A percentile compares a stretch with the other conserved stretches of the same genome.
phyloP scores from a whole-genome alignment of 192 early-diverging fungal genomes.

The Coemansia sp. region DNA sequence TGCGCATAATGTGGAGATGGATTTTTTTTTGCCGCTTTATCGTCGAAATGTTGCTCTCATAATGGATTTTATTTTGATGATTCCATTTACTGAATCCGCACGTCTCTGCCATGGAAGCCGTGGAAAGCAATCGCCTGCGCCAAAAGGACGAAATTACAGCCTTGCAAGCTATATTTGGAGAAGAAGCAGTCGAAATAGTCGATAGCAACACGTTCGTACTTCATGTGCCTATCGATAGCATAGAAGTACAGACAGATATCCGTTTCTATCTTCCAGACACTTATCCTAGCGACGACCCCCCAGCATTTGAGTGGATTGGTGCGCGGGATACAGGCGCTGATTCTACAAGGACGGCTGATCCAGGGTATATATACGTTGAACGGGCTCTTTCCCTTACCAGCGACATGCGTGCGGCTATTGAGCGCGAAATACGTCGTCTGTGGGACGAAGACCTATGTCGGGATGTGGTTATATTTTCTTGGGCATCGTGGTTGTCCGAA shows the following conservation, averaged over 20 bases:
- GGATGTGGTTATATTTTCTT: constrained; percentile 50
- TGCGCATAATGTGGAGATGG: too few species aligned
- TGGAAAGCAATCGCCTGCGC: constrained; percentile 42
- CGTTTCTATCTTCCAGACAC: constrained; percentile 44
- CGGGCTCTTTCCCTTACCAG: constrained; percentile 32
- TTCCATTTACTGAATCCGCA: neutral
- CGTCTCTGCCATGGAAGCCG: constrained; percentile 13
- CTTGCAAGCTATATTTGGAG: constrained; percentile 54
- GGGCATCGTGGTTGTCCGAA: constrained; percentile 41
- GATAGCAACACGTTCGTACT: constrained; percentile 30
- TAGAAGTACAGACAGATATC: constrained; percentile 32
- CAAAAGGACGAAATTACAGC: constrained; percentile 56
- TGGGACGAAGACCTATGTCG: constrained; percentile 37
- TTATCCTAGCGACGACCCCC: constrained; percentile 47
- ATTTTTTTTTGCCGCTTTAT: too few species aligned
- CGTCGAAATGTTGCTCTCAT: too few species aligned
- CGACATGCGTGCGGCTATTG: constrained; percentile 24
- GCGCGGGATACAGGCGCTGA: constrained; percentile 19
- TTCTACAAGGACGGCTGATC: neutral
- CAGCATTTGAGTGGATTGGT: constrained; percentile 49
- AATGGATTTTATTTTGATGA: too few species aligned
- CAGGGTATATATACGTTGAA: constrained; percentile 29
- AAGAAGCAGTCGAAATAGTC: constrained; percentile 23
- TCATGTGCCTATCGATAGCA: constrained; percentile 30
- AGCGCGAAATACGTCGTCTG: constrained; percentile 21